Conservation (phyloP, 2,329 filamentous ascomycete species). For the Blastomyces parvus region DNA sequence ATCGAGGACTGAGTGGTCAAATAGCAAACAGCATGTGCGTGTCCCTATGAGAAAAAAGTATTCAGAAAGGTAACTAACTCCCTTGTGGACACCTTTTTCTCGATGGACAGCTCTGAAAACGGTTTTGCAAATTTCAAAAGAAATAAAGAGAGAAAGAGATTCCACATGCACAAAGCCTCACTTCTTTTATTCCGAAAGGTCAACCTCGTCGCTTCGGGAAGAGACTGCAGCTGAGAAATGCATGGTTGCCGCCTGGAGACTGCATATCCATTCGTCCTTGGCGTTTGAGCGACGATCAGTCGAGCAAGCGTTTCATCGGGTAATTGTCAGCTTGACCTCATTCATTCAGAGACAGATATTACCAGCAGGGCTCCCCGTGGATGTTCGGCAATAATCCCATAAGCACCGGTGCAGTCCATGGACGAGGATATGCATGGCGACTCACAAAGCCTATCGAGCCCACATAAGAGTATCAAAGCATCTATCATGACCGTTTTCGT, state of each 20-base stretch:
- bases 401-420: too few relatives aligned
- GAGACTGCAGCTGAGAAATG: neutral
- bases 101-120: too few relatives aligned
- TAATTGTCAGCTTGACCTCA: too few relatives aligned
- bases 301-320: too few relatives aligned
- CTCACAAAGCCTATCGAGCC: too few relatives aligned
- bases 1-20: neutral
- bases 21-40: neutral
- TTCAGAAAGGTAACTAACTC: too few relatives aligned
- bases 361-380: too few relatives aligned
- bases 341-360: too few relatives aligned
- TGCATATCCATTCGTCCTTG: neutral
- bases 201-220: neutral
- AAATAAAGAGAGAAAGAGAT: neutral
- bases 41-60: too few relatives aligned
- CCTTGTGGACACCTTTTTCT: too few relatives aligned
- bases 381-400: too few relatives aligned
- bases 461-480: neutral
- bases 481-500: neutral
- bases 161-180: neutral
- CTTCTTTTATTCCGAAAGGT: neutral
- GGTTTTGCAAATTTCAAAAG: neutral
- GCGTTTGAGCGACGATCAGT: neutral
- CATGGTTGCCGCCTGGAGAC: neutral
- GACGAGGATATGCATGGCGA: too few relatives aligned